These are phyloP conservation scores for Hanseniaspora hatyaiensis DNA, from an alignment of 805 yeast species.

Conservation along the genomic window DNA sequence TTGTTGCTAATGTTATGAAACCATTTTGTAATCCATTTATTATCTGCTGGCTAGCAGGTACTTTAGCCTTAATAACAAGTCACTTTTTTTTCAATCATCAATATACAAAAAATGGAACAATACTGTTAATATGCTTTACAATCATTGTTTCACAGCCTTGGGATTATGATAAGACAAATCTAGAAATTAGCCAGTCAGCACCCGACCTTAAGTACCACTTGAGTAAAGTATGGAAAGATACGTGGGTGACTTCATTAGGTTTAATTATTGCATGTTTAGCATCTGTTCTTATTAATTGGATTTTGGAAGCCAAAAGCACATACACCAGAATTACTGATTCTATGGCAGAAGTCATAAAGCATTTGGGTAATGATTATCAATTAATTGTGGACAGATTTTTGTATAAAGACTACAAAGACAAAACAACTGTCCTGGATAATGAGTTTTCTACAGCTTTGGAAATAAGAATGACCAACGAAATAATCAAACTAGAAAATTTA, in stretches of 20 bases:
- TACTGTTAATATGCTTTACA: conserved; percentile 34
- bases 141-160: conserved; percentile 30
- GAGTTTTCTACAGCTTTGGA: conserved; percentile 38
- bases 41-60: conserved; percentile 32
- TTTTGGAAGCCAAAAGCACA: conserved; percentile 40
- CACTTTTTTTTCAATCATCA: conserved; percentile 29
- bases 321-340: conserved; percentile 34
- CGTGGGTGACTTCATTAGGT: conserved; percentile 34
- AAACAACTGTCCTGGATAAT: conserved; percentile 36
- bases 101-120: conserved; percentile 36
- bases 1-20: conserved; percentile 34
- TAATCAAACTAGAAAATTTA: conserved; percentile 32
- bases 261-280: conserved; percentile 32
- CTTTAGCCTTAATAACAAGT: conserved; percentile 29
- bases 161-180: conserved; percentile 4
- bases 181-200: conserved; percentile 23
- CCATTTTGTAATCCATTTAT: conserved; percentile 33
- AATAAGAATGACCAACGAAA: conserved; percentile 37
- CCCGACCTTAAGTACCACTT: neutral
- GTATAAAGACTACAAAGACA: conserved; percentile 38
- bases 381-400: conserved; percentile 38
- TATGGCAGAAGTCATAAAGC: conserved; percentile 31
- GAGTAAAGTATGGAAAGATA: conserved; percentile 28
- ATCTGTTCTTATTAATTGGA: conserved; percentile 34
- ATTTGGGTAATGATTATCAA: conserved; percentile 38